Evolutionary conservation across 768 basidiomycete genomes (phyloP).

Genomic region (Paxillus ammoniavirescens): DNA sequence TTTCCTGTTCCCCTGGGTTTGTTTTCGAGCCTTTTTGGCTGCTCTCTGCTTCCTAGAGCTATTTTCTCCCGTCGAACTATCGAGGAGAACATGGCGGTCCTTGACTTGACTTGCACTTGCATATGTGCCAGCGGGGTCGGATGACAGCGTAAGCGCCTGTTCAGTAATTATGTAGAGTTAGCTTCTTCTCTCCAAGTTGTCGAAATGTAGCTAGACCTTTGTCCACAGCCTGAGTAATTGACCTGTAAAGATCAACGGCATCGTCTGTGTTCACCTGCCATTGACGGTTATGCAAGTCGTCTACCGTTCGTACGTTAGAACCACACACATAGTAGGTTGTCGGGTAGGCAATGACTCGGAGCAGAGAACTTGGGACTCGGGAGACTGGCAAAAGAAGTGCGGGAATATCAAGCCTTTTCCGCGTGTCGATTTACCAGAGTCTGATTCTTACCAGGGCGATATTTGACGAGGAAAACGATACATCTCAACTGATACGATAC

Average conservation of each 20-base stretch:
- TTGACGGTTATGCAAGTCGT: background rate
- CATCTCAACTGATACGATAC: too few relatives aligned
- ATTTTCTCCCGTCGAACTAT: conserved; percentile 64
- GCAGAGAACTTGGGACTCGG: too few relatives aligned
- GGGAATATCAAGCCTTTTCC: too few relatives aligned
- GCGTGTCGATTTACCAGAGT: too few relatives aligned
- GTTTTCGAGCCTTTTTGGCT: conserved; percentile 46
- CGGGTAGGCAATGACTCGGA: too few relatives aligned
- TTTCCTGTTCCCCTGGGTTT: conserved; percentile 46
- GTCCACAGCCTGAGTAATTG: conserved; percentile 14
- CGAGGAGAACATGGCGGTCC: conserved; percentile 63
- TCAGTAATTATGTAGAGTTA: conserved; percentile 53
- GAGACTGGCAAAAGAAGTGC: too few relatives aligned
- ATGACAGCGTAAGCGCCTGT: conserved; percentile 49
- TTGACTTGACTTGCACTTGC: conserved; percentile 64
- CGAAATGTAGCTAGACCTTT: conserved; percentile 8
- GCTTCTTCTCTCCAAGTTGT: background rate
- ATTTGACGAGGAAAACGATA: too few relatives aligned
- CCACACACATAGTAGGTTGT: too few relatives aligned
- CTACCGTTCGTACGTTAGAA: background rate
- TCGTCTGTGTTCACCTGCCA: conserved; percentile 9
- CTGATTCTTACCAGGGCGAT: too few relatives aligned
- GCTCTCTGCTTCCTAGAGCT: conserved; percentile 48
- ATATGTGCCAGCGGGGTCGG: conserved; percentile 60
- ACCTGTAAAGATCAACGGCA: conserved; percentile 24